Conservation (phyloP, 1,284 basidiomycete genomes). For the Neolentinus lepideus region DNA sequence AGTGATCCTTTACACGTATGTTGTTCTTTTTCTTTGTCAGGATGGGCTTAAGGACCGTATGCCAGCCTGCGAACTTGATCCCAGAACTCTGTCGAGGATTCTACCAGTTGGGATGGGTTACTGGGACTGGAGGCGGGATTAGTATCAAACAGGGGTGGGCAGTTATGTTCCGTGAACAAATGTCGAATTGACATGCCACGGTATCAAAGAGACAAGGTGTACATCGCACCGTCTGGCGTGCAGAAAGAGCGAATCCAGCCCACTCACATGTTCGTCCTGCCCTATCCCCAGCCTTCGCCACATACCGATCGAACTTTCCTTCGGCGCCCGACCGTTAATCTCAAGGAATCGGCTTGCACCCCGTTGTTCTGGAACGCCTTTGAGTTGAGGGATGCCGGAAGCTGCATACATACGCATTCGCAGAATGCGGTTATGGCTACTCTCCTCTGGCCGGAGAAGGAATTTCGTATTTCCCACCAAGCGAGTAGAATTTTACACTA, state of each 20-base stretch:
- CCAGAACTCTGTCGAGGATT: slow-evolving; percentile 35
- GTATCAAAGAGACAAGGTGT: slow-evolving; percentile 59
- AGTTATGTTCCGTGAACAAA: slow-evolving; percentile 1
- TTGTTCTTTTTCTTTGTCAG: neutral
- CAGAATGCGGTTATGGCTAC: slow-evolving; percentile 86
- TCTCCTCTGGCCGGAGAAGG: slow-evolving; percentile 59
- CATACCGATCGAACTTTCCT: slow-evolving; percentile 67
- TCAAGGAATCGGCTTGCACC: slow-evolving; percentile 80
- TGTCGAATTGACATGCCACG: neutral
- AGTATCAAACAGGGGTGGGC: slow-evolving; percentile 63
- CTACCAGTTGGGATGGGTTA: slow-evolving; percentile 48
- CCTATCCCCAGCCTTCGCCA: slow-evolving; percentile 63
- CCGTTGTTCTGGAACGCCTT: slow-evolving; percentile 92
- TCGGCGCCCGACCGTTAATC: slow-evolving; percentile 55
- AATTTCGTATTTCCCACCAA: slow-evolving; percentile 77
- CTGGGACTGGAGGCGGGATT: slow-evolving; percentile 52
- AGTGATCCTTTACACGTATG: slow-evolving; percentile 44
- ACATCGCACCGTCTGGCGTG: slow-evolving; percentile 82
- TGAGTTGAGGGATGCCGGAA: slow-evolving; percentile 66
- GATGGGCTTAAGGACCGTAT: neutral
- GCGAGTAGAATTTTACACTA: slow-evolving; percentile 22
- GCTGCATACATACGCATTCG: slow-evolving; percentile 85
- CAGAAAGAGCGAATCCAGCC: slow-evolving; percentile 83
- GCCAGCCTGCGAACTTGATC: slow-evolving; percentile 48
- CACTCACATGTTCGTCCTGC: slow-evolving; percentile 79